Base-by-base conservation (phyloP, 1,139 yeast genomes). In the Sugiyamaella xylanicola region DNA sequence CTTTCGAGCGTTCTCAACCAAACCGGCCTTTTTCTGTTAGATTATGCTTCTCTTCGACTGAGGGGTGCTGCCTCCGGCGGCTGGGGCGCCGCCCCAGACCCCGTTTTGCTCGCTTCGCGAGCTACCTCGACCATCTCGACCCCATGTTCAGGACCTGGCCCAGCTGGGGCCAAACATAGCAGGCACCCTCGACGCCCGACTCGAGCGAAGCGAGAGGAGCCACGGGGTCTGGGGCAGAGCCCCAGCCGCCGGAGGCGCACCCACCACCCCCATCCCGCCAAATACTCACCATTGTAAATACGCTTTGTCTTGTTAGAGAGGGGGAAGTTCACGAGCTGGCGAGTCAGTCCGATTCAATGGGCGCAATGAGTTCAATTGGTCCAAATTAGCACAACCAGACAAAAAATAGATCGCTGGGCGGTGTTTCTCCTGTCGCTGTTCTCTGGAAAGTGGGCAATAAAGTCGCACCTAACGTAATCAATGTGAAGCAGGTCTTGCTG, bases 1-100 rank as follows among this genome's bases (percentile, higher is more conserved):
- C 74, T 91, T 92, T 74, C 96, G 93, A 69, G 98, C 98, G 77
- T 89, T 91, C 76, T 93, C 98, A 70, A 93, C 77, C 72, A 96
- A 96, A 76, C 97, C 97, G 74, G 97, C 97, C 97, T 69, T 45
- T 3, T 7, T n/a, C 9, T 25, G 19, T 17, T 15, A 7, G 42
- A 5, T 25, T 25, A n/a, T n/a, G n/a, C n/a, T n/a, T n/a, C n/a
- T n/a, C n/a, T n/a, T n/a, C n/a, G n/a, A n/a, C n/a, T n/a, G n/a
- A n/a, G n/a, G n/a, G 32, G 11, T 11, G 11, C 32, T 32, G 37
- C 37, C 37, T 32, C 37, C 37, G 37, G 37, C 15, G 29, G 29
- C 29, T 9, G 29, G n/a, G 29, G 29, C 29, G 5, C 29, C 29
- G 29, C 29, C 29, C n/a, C 29, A 9, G 29, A 25, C 29, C 37